Conservation (phyloP, 1,284 basidiomycete genomes). For the Rhodotorula sp. region DNA sequence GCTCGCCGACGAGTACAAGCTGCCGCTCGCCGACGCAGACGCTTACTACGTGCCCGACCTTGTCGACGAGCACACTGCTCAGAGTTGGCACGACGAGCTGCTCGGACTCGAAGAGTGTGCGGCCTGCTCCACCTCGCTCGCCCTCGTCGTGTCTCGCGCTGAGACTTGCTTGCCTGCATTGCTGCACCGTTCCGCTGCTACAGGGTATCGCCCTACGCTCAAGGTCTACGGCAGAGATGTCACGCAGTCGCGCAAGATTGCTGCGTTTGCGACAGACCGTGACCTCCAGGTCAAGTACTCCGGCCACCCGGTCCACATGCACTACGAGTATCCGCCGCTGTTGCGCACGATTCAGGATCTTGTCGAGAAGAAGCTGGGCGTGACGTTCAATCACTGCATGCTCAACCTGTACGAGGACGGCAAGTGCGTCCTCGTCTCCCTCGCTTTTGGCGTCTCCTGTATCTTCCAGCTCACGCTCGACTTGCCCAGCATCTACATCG, state of each 20-base stretch:
- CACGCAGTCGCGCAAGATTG: constrained; percentile 56
- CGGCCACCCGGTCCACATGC: constrained; percentile 53
- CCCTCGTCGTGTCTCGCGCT: constrained; percentile 3
- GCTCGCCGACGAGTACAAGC: not conserved
- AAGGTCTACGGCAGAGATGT: constrained; percentile 58
- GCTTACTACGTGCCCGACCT: constrained; percentile 46
- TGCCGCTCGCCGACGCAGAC: constrained; percentile 39
- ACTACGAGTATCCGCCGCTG: constrained; percentile 53
- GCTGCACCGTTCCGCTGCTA: not conserved
- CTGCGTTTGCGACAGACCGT: constrained; percentile 55
- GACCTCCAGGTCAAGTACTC: constrained; percentile 55
- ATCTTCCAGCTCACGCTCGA: not conserved
- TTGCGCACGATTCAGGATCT: constrained; percentile 52
- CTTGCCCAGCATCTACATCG: constrained; percentile 39
- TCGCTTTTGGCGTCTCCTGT: not conserved
- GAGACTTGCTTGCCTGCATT: too few species aligned
- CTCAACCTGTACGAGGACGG: constrained; percentile 59
- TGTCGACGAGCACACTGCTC: constrained; percentile 48
- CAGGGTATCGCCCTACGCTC: constrained; percentile 58
- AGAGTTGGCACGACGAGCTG: constrained; percentile 54
- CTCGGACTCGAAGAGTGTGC: constrained; percentile 52
- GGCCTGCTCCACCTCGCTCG: constrained; percentile 15
- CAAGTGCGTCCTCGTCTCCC: not conserved
- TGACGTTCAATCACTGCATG: constrained; percentile 59
- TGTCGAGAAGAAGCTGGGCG: constrained; percentile 53